Conservation (phyloP, 495 filamentous ascomycete species). For the Xylaria castorea region DNA sequence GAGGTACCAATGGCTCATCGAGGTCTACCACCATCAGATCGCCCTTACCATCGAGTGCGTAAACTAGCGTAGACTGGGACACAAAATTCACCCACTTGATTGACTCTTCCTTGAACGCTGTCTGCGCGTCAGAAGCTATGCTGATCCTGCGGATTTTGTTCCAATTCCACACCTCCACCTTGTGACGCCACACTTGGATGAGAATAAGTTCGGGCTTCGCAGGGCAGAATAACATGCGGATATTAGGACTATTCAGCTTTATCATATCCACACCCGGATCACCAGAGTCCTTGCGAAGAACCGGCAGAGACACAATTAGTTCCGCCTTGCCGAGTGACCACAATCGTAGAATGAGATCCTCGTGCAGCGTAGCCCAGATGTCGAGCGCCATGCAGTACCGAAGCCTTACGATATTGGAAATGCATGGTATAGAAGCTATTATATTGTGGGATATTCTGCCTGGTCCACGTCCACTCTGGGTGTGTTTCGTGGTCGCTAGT, state of each 20-base stretch:
- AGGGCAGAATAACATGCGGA: not conserved
- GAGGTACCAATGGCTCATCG: not conserved
- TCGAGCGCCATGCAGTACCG: not conserved
- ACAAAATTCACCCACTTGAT: not conserved
- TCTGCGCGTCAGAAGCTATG: not conserved
- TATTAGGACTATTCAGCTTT: not conserved
- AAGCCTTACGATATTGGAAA: not conserved
- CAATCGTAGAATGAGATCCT: not conserved
- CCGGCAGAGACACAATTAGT: conserved; percentile 2
- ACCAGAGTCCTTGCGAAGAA: not conserved
- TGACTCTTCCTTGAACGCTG: not conserved
- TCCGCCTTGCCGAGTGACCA: not conserved
- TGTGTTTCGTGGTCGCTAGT: too few species aligned
- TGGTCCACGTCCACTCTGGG: not conserved
- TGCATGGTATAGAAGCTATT: not conserved
- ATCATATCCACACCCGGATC: not conserved
- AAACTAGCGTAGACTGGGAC: not conserved
- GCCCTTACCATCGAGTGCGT: not conserved
- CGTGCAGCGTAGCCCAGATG: not conserved
- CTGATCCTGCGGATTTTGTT: not conserved
- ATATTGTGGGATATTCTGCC: not conserved
- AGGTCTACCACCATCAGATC: not conserved
- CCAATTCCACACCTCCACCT: conserved; percentile 2
- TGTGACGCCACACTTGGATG: not conserved
- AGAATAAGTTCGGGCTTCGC: not conserved